Evolutionary conservation across 2,329 filamentous ascomycete species (phyloP).

Genomic region (Colletotrichum musae): DNA sequence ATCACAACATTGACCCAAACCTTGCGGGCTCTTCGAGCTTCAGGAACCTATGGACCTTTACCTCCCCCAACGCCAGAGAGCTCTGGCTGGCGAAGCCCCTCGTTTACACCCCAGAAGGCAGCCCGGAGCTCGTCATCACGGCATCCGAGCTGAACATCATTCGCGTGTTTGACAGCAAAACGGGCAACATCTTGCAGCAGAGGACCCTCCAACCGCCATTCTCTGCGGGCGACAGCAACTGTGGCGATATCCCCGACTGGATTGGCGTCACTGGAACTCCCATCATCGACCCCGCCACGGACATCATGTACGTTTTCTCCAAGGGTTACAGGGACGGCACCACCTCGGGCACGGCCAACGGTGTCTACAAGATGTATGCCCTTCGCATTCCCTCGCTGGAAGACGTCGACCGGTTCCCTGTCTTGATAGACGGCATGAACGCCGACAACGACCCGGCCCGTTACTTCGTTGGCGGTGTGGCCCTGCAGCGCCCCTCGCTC

Average conservation of each 20-base stretch:
- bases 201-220: conserved; percentile 58
- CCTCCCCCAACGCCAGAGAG: conserved; percentile 40
- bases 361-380: conserved; percentile 57
- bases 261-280: conserved; percentile 56
- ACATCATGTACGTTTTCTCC: conserved; percentile 54
- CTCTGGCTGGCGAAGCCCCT: conserved; percentile 55
- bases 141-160: conserved; percentile 57
- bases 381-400: conserved; percentile 55
- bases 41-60: conserved; percentile 51
- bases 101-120: conserved; percentile 56
- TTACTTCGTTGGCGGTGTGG: conserved; percentile 61
- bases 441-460: conserved; percentile 61
- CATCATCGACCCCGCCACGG: conserved; percentile 52
- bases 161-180: conserved; percentile 57
- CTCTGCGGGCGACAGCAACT: conserved; percentile 53
- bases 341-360: conserved; percentile 49
- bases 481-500: conserved; percentile 60
- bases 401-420: conserved; percentile 56
- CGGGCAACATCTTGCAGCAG: conserved; percentile 53
- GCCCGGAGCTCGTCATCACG: conserved; percentile 53
- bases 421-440: conserved; percentile 58
- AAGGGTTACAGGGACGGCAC: conserved; percentile 51
- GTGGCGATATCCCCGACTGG: conserved; percentile 56
- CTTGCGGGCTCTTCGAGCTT: conserved; percentile 52
- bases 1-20: conserved; percentile 60